phyloP scores from a whole-genome alignment of 208 protist genomes.

The Wallacemonas collosoma region DNA sequence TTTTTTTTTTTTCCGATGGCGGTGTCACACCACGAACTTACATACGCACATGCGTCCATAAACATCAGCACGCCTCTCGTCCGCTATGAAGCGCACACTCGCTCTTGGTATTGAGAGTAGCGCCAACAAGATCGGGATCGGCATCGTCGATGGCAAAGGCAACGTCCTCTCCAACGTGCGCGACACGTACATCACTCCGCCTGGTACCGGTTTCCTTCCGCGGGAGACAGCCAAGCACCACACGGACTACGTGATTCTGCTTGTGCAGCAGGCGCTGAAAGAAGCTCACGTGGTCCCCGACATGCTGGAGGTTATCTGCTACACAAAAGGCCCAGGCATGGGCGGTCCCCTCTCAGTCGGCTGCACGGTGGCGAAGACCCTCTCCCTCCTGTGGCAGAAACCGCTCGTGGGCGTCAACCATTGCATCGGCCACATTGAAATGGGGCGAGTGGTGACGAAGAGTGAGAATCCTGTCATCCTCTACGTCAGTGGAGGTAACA shows the following conservation, averaged over 20 bases:
- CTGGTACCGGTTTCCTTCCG: slow-evolving; percentile 98
- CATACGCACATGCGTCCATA: too few species aligned
- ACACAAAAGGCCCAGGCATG: slow-evolving; percentile 98
- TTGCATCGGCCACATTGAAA: slow-evolving; percentile 99
- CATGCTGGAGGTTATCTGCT: slow-evolving; percentile 95
- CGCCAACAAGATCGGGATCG: slow-evolving; percentile 99
- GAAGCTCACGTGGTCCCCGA: slow-evolving; percentile 80
- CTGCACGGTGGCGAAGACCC: slow-evolving; percentile 79
- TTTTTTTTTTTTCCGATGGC: too few species aligned
- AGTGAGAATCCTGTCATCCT: slow-evolving; percentile 97
- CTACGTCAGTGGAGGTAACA: slow-evolving; percentile 99
- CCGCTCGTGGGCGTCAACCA: slow-evolving; percentile 99
- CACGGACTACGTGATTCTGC: slow-evolving; percentile 64
- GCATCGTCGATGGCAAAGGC: slow-evolving; percentile 95
- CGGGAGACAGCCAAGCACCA: slow-evolving; percentile 98
- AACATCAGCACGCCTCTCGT: too few species aligned
- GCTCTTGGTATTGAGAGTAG: slow-evolving; percentile 98
- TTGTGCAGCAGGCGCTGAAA: slow-evolving; percentile 93
- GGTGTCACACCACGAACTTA: too few species aligned
- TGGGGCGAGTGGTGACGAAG: slow-evolving; percentile 97
- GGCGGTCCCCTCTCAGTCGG: slow-evolving; percentile 94
- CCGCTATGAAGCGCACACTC: slow-evolving; percentile 32
- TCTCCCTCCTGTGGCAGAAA: slow-evolving; percentile 85
- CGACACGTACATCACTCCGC: slow-evolving; percentile 97
- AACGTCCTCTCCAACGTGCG: slow-evolving; percentile 97